Evolutionary conservation across 306 rosid genomes (phyloP).

Genomic region (Aeschynomene evenia): DNA sequence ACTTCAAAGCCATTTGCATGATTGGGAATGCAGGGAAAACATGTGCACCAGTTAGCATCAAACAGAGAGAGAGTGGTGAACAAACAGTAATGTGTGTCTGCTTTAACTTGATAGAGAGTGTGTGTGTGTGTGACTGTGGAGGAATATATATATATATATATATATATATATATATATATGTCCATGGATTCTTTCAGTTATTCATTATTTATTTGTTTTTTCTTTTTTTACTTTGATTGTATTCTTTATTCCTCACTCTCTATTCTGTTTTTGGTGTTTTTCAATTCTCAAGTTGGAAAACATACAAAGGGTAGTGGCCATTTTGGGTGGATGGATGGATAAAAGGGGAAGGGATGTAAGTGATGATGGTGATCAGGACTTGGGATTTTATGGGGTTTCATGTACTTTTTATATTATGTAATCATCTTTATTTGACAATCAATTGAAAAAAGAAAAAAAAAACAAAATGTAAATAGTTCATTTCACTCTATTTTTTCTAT

Average conservation of each 20-base stretch:
- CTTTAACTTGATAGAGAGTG: conserved; percentile 43
- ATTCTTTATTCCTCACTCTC: conserved; percentile 30
- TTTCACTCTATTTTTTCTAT: neutral
- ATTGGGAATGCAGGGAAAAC: conserved; percentile 67
- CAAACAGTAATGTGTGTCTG: conserved; percentile 44
- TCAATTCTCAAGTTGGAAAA: conserved; percentile 36
- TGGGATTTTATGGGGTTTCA: conserved; percentile 35
- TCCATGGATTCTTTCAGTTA: conserved; percentile 37
- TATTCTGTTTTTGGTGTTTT: conserved; percentile 8
- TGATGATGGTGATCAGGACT: neutral
- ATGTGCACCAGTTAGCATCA: conserved; percentile 61
- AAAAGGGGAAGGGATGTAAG: conserved; percentile 41
- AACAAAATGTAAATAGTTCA: conserved; percentile 33
- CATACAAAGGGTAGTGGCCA: conserved; percentile 45
- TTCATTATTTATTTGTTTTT: neutral
- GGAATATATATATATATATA: neutral
- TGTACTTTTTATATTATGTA: conserved; percentile 44
- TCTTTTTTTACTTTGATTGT: conserved; percentile 31
- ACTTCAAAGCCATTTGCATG: conserved; percentile 51
- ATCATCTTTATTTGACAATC: conserved; percentile 36
- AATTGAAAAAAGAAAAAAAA: conserved; percentile 14
- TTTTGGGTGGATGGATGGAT: conserved; percentile 48
- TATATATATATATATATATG: too few relatives aligned
- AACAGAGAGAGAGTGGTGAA: conserved; percentile 26
- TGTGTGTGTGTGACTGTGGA: too few relatives aligned